Evolutionary conservation across 108 stramenopile species (phyloP), one percentile per base, ranked within the genome.

Genomic region (Cyclotella sp.): DNA sequence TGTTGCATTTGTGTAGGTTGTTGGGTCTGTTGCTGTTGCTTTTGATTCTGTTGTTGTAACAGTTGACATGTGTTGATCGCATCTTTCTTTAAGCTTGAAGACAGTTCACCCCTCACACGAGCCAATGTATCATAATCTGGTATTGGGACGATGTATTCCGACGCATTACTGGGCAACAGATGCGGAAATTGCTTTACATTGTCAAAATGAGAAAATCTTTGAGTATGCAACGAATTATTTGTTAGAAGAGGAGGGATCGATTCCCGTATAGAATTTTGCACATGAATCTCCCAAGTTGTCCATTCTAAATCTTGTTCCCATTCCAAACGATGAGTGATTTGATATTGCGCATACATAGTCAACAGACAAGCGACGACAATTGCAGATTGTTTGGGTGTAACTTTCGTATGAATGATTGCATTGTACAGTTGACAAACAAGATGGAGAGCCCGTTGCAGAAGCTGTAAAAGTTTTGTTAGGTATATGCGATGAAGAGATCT

Each of bases 101-200:
- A 69, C 22, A 81, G 44, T 42, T 62, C 13, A 12, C 24, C 68
- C 11, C 81, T 44, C 18, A 65, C 44, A 9, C 43, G n/a, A 49
- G 67, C 68, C 44, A 81, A 75, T 10, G 24, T 9, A n/a, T 70
- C 63, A 64, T 81, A 81, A 52, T 81, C 68, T 10, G 81, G 81
- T 9, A 81, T n/a, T n/a, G 81, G 81, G 18, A 81, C 74, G 9
- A 69, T 53, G 43, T 43, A 70, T 53, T 74, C 73, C 15, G 66
- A 55, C 0, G n/a, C 59, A 39, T 72, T 58, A 10, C 51, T 19
- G 6, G 10, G n/a, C 34, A 26, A 55, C 11, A 72, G 54, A 19
- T 72, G 3, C 3, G 71, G 71, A n/a, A 72, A 72, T 2, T 49
- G 27, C 16, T 61, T 60, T 27, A 72, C 30, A 61, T 72, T 41